Evolutionary conservation across 108 stramenopile genomes (phyloP), one percentile per base, ranked within the genome.

Genomic region (Fragilaria crotonensis): DNA sequence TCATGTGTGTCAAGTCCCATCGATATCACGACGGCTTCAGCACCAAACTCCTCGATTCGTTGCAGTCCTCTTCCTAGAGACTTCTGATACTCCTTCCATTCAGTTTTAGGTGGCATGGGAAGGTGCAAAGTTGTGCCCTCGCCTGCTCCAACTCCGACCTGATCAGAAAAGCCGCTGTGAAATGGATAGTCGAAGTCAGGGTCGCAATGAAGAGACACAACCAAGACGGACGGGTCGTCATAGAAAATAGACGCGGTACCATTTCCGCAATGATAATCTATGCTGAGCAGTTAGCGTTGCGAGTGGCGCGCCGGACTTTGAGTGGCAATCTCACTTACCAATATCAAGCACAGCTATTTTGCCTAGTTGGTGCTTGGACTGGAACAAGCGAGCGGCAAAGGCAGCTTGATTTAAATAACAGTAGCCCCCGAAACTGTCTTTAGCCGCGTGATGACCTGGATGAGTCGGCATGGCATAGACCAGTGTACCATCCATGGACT

Each of bases 351-450:
- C 64, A 28, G 68, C 71, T 4, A 72, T 69, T 50, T 71, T 77
- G 55, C 55, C 36, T 23, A 26, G 33, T 33, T n/a, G 5, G 48
- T 21, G 14, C 11, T 48, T 64, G 33, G 60, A 11, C 50, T 81
- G 84, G 59, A 84, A 60, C 47, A 78, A 22, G 18, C 63, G 59
- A 3, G 82, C 84, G 27, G 74, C 75, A 4, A 71, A 36, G 2
- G 89, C 85, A 14, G 76, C 81, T 64, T 85, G 77, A 66, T 87
- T 87, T 41, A 85, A 54, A 56, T 87, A 87, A 54, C 90, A 91
- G 59, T 88, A 91, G 41, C 90, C 90, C 22, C 90, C 90, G 70
- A 81, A 87, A 21, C 69, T 69, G 60, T 88, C 84, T n/a, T 52
- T 7, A 23, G 76, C 76, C 0, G 79, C 81, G 63, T 91, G 90